A percentile compares a stretch with the other conserved stretches of the same genome.
phyloP scores from a whole-genome alignment of 2,329 filamentous ascomycete species.

The Ophiosphaerella herpotricha region DNA sequence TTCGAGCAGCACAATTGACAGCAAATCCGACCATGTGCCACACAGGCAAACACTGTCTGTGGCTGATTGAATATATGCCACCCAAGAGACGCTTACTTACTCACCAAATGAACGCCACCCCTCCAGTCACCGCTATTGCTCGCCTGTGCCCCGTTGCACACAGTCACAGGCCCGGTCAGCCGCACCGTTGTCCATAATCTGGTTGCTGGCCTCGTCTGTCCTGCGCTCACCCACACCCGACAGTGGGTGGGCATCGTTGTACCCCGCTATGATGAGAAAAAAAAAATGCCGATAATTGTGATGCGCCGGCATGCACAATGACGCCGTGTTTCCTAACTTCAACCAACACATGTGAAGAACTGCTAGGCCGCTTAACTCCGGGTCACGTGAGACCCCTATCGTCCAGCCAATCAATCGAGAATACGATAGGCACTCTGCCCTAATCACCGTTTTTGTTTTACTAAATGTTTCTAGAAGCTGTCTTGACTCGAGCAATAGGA shows the following conservation, averaged over 20 bases:
- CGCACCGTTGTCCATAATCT: too few relatives aligned
- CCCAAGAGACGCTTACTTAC: neutral
- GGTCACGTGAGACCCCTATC: conserved; percentile 25
- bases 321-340: conserved; percentile 15
- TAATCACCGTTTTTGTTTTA: conserved; percentile 11
- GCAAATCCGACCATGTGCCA: neutral
- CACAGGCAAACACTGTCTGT: neutral
- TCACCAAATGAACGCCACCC: conserved; percentile 17
- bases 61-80: neutral
- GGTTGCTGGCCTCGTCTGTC: neutral
- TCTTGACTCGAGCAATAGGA: conserved; percentile 1
- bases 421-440: neutral
- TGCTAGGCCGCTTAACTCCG: conserved; percentile 32
- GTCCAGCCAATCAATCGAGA: conserved; percentile 24
- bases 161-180: neutral
- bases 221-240: too few relatives aligned
- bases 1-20: conserved; percentile 9
- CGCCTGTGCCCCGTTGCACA: conserved; percentile 11
- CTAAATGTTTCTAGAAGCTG: conserved; percentile 26
- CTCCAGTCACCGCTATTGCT: neutral
- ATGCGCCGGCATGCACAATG: conserved; percentile 36
- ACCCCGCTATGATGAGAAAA: conserved; percentile 9
- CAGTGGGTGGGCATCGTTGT: neutral
- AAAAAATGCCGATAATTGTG: conserved; percentile 12
- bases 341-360: conserved; percentile 21